Evolutionary conservation across 352 stramenopile genomes (phyloP).

Genomic region (Globisporangium abappressorium): DNA sequence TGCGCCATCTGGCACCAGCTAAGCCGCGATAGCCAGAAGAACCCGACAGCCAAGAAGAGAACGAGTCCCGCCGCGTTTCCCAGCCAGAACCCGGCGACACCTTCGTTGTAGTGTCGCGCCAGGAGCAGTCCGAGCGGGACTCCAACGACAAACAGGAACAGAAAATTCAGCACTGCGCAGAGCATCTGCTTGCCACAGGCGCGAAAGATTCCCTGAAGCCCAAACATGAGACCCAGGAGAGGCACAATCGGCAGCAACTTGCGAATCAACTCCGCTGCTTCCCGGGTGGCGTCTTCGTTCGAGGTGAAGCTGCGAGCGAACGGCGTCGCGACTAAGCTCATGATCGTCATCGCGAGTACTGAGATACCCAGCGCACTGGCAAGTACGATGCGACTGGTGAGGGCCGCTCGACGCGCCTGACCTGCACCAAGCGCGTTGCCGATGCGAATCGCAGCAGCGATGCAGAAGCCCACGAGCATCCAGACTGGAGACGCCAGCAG

Average conservation of each 20-base stretch:
- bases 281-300: constrained; percentile 7
- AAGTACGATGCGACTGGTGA: constrained; percentile 22
- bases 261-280: not conserved
- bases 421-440: constrained; percentile 30
- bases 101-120: constrained; percentile 1
- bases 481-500: constrained; percentile 20
- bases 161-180: constrained; percentile 19
- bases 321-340: constrained; percentile 17
- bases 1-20: constrained; percentile 14
- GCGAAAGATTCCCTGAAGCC: constrained; percentile 18
- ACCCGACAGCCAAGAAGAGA: constrained; percentile 14
- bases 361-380: constrained; percentile 11
- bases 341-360: constrained; percentile 18
- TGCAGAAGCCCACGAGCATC: constrained; percentile 25
- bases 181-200: constrained; percentile 19
- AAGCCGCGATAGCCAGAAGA: constrained; percentile 21
- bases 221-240: constrained; percentile 14
- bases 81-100: constrained; percentile 25
- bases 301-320: constrained; percentile 19
- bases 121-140: constrained; percentile 21
- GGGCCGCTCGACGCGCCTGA: constrained; percentile 22
- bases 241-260: constrained; percentile 11
- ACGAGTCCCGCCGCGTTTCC: constrained; percentile 18
- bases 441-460: constrained; percentile 32
- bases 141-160: constrained; percentile 20